Conservation (phyloP, 2,329 filamentous ascomycete species). For the Westerdykella ornata region DNA sequence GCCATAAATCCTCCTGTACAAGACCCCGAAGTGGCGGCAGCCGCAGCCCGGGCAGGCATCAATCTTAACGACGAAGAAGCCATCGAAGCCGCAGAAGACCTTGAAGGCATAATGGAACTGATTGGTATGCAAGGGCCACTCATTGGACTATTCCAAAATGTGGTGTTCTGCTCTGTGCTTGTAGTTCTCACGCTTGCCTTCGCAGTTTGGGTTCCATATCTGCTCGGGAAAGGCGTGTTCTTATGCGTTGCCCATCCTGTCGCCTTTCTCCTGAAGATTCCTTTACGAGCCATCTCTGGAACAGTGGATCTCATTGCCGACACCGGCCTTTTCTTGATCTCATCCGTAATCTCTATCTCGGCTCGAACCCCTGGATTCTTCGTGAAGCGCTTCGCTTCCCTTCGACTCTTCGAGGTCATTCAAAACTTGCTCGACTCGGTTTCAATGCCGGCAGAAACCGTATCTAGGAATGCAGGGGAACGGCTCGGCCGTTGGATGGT, state of each 20-base stretch:
- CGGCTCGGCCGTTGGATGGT: conserved; percentile 24
- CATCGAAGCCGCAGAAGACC: conserved; percentile 79
- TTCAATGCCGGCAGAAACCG: conserved; percentile 24
- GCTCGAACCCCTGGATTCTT: conserved; percentile 7
- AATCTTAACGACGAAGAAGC: conserved; percentile 64
- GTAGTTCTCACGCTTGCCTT: conserved; percentile 76
- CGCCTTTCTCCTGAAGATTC: conserved; percentile 57
- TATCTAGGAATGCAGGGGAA: conserved; percentile 32
- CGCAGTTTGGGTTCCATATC: conserved; percentile 86
- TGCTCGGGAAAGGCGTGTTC: conserved; percentile 78
- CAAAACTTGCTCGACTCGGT: conserved; percentile 17
- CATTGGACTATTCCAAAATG: conserved; percentile 85
- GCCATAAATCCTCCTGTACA: conserved; percentile 28
- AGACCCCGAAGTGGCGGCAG: conserved; percentile 56
- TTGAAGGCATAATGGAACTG: conserved; percentile 92
- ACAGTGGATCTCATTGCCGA: conserved; percentile 77
- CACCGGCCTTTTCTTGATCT: conserved; percentile 34
- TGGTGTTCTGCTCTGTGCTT: conserved; percentile 85
- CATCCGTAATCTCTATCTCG: no score
- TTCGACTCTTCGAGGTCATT: conserved; percentile 12
- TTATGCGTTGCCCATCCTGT: conserved; percentile 74
- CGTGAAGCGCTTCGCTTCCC: conserved; percentile 16
- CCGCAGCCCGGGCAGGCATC: conserved; percentile 59
- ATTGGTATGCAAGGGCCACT: conserved; percentile 94
- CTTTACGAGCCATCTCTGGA: conserved; percentile 65